phyloP scores from a whole-genome alignment of 192 early-diverging fungal species.

The Podila epicladia region DNA sequence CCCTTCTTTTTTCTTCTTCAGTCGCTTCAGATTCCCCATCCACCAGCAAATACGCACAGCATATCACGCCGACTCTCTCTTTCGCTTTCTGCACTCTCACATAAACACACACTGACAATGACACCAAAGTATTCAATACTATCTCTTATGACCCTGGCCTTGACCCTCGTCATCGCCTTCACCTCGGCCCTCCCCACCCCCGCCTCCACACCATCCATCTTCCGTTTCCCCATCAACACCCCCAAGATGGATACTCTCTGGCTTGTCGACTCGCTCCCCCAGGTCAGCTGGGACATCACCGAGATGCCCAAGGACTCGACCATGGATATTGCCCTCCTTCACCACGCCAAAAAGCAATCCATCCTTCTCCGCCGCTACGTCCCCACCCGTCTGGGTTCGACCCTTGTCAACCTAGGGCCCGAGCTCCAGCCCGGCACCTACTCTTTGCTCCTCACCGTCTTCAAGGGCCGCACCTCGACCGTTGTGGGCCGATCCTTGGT shows the following conservation, averaged over 20 bases:
- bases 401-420: constrained; percentile 28
- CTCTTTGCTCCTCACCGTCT: constrained; percentile 40
- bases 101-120: constrained; percentile 8
- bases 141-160: constrained; percentile 1
- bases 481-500: constrained; percentile 35
- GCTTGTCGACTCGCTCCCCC: constrained; percentile 37
- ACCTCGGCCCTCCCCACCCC: constrained; percentile 22
- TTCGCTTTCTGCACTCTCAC: not conserved
- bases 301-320: constrained; percentile 30
- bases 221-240: constrained; percentile 28
- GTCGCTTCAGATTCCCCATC: constrained; percentile 15
- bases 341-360: constrained; percentile 29
- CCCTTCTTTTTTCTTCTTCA: constrained; percentile 14
- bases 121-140: constrained; percentile 17
- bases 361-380: constrained; percentile 47
- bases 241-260: constrained; percentile 34
- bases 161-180: constrained; percentile 15
- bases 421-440: constrained; percentile 32
- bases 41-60: not conserved
- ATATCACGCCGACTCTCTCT: not conserved
- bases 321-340: constrained; percentile 40
- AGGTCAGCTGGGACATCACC: constrained; percentile 23
- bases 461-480: constrained; percentile 43
- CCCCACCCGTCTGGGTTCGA: constrained; percentile 23
- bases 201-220: not conserved